phyloP scores from a whole-genome alignment of 805 yeast genomes.

The Lachancea quebecensis region DNA sequence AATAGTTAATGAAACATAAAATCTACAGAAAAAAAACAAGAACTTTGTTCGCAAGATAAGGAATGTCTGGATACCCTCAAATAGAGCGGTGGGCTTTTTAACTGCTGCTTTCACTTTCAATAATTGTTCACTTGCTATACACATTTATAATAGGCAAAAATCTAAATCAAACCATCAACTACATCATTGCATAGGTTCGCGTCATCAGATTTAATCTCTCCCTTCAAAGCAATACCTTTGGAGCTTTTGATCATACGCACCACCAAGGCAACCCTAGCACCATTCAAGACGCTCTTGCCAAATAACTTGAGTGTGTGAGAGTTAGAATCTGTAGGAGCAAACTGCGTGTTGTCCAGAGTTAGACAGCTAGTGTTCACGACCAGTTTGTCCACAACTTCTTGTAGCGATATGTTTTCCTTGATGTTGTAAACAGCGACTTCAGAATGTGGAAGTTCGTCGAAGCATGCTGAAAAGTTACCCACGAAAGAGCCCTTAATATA shows the following conservation, averaged over 20 bases:
- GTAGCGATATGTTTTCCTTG: constrained; percentile 39
- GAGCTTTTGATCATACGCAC: constrained; percentile 47
- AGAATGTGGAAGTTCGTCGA: constrained; percentile 66
- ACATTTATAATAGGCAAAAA: background rate
- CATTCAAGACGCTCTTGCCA: constrained; percentile 55
- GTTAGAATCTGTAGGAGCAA: constrained; percentile 47
- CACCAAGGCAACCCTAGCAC: constrained; percentile 42
- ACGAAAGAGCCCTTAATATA: constrained; percentile 70
- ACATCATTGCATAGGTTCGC: constrained; percentile 10
- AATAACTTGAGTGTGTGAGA: constrained; percentile 70
- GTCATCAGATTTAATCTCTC: constrained; percentile 52
- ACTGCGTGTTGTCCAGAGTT: constrained; percentile 70
- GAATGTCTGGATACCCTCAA: too few species aligned
- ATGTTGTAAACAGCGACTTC: constrained; percentile 61
- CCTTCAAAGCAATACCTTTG: constrained; percentile 46
- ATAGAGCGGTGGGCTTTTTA: background rate
- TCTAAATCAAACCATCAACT: constrained; percentile 6
- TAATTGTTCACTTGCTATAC: background rate
- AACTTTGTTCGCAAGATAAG: too few species aligned
- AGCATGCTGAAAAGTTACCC: constrained; percentile 64
- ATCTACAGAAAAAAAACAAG: too few species aligned
- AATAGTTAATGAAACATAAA: too few species aligned
- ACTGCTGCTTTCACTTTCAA: background rate
- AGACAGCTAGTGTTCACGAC: constrained; percentile 49
- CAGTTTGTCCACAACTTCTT: constrained; percentile 52